These are phyloP conservation scores for Mortierella alpina DNA, from an alignment of 192 early-diverging fungal genomes.

Conservation along the genomic window DNA sequence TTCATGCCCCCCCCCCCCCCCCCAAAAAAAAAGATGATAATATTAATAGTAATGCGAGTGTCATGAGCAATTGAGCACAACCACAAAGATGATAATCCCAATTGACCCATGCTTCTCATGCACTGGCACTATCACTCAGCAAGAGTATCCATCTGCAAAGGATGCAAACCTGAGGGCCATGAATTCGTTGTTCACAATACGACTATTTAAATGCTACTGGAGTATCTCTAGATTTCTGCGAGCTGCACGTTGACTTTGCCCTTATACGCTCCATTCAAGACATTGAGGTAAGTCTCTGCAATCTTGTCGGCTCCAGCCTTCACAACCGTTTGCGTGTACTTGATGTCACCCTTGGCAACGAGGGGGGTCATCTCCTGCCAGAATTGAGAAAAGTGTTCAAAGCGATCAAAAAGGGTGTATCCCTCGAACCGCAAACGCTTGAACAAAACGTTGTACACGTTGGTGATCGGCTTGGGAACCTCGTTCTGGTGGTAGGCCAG, in stretches of 20 bases:
- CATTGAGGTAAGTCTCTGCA: slow-evolving; percentile 8
- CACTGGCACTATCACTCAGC: no score
- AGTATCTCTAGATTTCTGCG: neutral
- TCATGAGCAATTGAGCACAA: no score
- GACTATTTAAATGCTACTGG: no score
- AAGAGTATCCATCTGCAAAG: neutral
- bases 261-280: slow-evolving; percentile 1
- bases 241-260: slow-evolving; percentile 12
- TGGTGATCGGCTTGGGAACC: neutral
- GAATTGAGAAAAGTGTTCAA: neutral
- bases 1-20: no score
- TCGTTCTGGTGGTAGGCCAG: neutral
- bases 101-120: no score
- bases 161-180: neutral
- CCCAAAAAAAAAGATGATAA: no score
- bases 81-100: no score
- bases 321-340: slow-evolving; percentile 13
- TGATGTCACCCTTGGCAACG: slow-evolving; percentile 11
- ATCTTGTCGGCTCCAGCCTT: neutral
- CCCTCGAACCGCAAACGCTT: slow-evolving; percentile 22
- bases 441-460: slow-evolving; percentile 12
- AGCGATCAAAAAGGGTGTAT: slow-evolving; percentile 6
- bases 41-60: no score
- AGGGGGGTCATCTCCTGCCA: slow-evolving; percentile 6
- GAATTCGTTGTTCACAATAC: no score